Conservation (phyloP, 495 filamentous ascomycete species). For the Poronia punctata region DNA sequence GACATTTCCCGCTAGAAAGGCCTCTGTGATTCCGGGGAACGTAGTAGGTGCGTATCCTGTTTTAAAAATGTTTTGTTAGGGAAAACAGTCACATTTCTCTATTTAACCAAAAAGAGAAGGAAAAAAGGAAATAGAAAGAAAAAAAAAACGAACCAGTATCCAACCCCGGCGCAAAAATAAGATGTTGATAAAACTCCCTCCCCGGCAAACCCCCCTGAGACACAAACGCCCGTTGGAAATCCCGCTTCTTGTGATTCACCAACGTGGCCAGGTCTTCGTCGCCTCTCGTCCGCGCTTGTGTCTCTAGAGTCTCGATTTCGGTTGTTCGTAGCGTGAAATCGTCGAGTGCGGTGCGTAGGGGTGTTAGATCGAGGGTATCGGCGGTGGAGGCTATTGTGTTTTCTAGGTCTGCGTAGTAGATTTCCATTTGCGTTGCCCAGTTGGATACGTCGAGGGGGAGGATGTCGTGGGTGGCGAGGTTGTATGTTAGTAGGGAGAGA, state of each 20-base stretch:
- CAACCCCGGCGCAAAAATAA: constrained; percentile 67
- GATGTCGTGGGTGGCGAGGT: constrained; percentile 65
- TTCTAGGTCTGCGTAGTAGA: constrained; percentile 52
- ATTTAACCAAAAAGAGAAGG: no score
- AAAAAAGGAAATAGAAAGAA: neutral
- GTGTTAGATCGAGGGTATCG: constrained; percentile 30
- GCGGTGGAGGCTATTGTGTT: constrained; percentile 40
- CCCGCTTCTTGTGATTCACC: constrained; percentile 57
- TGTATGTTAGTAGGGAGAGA: constrained; percentile 64
- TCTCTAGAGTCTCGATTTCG: constrained; percentile 48
- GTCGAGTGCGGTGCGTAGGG: constrained; percentile 28
- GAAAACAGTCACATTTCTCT: neutral
- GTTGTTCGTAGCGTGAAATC: constrained; percentile 48
- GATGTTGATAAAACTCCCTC: constrained; percentile 78
- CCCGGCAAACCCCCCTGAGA: constrained; percentile 70
- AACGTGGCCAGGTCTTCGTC: constrained; percentile 54
- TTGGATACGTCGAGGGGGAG: constrained; percentile 66
- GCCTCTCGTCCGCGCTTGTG: constrained; percentile 56
- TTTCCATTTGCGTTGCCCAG: constrained; percentile 55
- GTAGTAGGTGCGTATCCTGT: constrained; percentile 35
- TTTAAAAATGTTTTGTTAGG: neutral
- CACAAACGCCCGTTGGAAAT: constrained; percentile 70
- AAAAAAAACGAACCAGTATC: constrained; percentile 25
- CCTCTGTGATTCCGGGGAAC: constrained; percentile 76
- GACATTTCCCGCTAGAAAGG: constrained; percentile 61